A percentile compares a stretch with the other conserved stretches of the same genome.
Conservation (phyloP, 1,139 yeast species). For the Yamadazyma conglobata region DNA sequence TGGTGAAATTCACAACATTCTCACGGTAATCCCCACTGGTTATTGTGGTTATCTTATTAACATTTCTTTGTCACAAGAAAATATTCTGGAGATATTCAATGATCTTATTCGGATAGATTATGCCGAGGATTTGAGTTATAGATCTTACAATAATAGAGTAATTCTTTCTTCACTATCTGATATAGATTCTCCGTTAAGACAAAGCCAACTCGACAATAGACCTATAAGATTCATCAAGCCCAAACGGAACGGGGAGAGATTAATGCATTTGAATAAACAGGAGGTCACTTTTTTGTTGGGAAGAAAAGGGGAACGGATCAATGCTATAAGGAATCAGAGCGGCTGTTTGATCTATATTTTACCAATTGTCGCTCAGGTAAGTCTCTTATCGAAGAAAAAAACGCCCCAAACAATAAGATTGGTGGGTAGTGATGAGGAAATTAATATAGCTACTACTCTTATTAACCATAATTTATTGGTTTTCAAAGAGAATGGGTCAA, state of each 20-base stretch:
- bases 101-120: constrained; percentile 7
- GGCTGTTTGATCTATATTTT: constrained; percentile 26
- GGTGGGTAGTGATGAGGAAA: constrained; percentile 17
- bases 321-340: constrained; percentile 23
- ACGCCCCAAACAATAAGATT: constrained; percentile 11
- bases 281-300: constrained; percentile 33
- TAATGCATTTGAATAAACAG: constrained; percentile 14
- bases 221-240: constrained; percentile 2
- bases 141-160: background rate
- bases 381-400: constrained; percentile 9
- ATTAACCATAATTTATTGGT: constrained; percentile 13
- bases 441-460: constrained; percentile 16
- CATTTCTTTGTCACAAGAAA: constrained; percentile 10
- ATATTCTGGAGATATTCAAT: constrained; percentile 5
- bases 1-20: constrained; percentile 3
- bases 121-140: background rate
- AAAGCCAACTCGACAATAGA: background rate
- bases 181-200: background rate
- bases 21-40: constrained; percentile 12
- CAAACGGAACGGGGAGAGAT: constrained; percentile 5
- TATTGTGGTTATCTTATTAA: constrained; percentile 12
- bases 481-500: constrained; percentile 8
- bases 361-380: constrained; percentile 13
- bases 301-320: constrained; percentile 22
- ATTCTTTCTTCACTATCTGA: constrained; percentile 8